phyloP scores from a whole-genome alignment of 495 filamentous ascomycete genomes.

The Xylaria palmicola region DNA sequence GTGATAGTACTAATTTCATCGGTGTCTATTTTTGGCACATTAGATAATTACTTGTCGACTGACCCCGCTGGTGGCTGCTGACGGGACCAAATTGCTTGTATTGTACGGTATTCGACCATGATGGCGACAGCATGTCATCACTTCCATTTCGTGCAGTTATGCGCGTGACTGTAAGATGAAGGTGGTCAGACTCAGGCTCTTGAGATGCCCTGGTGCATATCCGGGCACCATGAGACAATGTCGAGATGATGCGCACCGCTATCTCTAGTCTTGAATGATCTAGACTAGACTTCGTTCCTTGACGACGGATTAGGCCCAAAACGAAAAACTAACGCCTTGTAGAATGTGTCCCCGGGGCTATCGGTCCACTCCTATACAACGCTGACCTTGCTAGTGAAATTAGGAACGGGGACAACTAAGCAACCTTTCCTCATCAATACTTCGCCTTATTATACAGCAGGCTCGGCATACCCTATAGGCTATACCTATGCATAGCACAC shows the following conservation, averaged over 20 bases:
- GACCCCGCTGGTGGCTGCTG: neutral
- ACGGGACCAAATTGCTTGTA: neutral
- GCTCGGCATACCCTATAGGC: neutral
- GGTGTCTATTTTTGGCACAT: constrained; percentile 6
- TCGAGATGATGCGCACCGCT: no score
- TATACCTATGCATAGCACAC: no score
- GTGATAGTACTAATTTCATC: neutral
- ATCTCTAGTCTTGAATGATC: neutral
- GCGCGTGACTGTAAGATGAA: no score
- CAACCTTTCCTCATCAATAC: neutral
- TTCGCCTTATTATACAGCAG: constrained; percentile 6
- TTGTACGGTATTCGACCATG: neutral
- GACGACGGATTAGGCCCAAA: neutral
- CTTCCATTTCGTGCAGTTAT: neutral
- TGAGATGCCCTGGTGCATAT: neutral
- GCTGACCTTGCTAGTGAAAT: constrained; percentile 5
- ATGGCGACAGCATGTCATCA: neutral
- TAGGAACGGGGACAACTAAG: neutral
- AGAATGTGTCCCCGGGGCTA: neutral
- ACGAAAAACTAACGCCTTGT: neutral
- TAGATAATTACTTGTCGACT: neutral
- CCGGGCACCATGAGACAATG: no score
- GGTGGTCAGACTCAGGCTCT: neutral
- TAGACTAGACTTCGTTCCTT: constrained; percentile 4
- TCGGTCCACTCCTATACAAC: constrained; percentile 4